These are phyloP conservation scores for Handroanthus guayacan DNA, from an alignment of 257 asterid species.

Conservation along the genomic window DNA sequence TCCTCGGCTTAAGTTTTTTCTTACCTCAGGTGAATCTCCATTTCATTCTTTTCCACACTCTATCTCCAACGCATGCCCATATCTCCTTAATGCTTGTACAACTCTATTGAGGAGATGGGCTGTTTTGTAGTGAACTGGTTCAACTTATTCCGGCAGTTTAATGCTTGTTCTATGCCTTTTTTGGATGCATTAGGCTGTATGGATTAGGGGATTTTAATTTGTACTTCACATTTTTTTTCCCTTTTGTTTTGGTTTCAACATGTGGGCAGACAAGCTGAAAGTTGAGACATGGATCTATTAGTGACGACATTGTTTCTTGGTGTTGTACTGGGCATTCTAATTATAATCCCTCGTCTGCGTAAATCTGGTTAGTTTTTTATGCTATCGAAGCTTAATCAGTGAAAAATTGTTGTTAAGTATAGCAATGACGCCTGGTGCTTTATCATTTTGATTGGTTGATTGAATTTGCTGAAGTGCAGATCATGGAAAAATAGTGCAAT, in stretches of 20 bases:
- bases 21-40: slow-evolving; percentile 15
- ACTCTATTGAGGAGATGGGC: neutral
- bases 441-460: slow-evolving; percentile 20
- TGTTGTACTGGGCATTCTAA: slow-evolving; percentile 50
- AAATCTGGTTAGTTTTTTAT: slow-evolving; percentile 54
- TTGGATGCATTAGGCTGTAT: slow-evolving; percentile 4
- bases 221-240: neutral
- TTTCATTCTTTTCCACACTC: neutral
- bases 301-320: slow-evolving; percentile 58
- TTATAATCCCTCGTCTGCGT: slow-evolving; percentile 60
- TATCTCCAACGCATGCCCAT: neutral
- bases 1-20: neutral
- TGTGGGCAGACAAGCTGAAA: slow-evolving; percentile 37
- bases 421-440: neutral
- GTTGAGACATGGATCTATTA: slow-evolving; percentile 54
- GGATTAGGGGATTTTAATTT: slow-evolving; percentile 12
- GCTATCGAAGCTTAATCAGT: slow-evolving; percentile 2
- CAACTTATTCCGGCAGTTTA: neutral
- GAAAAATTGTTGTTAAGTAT: neutral
- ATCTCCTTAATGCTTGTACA: neutral
- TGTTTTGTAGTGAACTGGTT: neutral
- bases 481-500: slow-evolving; percentile 44
- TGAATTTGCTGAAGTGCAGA: slow-evolving; percentile 56
- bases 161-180: neutral
- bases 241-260: neutral